Percentiles rank a stretch among this genome's conserved stretches.
These are phyloP conservation scores for Ophiostoma sp. DNA, from an alignment of 2,329 filamentous ascomycete species.

Conservation along the genomic window DNA sequence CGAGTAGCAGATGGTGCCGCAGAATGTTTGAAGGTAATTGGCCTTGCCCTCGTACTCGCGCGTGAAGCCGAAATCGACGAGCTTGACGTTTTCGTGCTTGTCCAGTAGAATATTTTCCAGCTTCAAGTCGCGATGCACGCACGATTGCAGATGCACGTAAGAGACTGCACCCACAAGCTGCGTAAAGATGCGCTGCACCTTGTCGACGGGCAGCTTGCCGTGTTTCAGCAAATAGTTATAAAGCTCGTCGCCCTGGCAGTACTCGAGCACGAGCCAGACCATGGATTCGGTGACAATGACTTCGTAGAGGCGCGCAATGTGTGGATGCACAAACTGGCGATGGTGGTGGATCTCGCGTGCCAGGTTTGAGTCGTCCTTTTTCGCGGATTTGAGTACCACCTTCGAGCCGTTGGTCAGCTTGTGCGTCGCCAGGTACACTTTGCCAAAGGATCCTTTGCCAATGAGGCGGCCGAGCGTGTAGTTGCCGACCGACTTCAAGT, in stretches of 20 bases:
- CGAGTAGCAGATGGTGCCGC: constrained; percentile 95
- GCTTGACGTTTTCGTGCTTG: constrained; percentile 94
- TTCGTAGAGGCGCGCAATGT: constrained; percentile 95
- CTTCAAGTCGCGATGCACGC: constrained; percentile 95
- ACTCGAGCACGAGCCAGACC: constrained; percentile 96
- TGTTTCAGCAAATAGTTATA: constrained; percentile 93
- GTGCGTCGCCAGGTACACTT: constrained; percentile 93
- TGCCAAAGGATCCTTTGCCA: constrained; percentile 97
- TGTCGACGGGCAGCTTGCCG: constrained; percentile 77
- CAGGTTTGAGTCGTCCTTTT: constrained; percentile 92
- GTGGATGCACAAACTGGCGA: constrained; percentile 94
- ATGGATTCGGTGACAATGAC: constrained; percentile 94
- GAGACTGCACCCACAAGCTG: constrained; percentile 92
- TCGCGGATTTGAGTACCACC: constrained; percentile 98
- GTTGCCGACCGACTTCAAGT: constrained; percentile 90
- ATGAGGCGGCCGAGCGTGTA: constrained; percentile 90
- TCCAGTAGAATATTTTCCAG: constrained; percentile 95
- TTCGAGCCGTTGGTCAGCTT: constrained; percentile 99
- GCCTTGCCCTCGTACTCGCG: constrained; percentile 94
- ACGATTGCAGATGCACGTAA: constrained; percentile 93
- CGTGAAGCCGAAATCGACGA: constrained; percentile 98
- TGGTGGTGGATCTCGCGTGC: constrained; percentile 98
- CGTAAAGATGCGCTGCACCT: constrained; percentile 93
- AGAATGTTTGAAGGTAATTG: constrained; percentile 95
- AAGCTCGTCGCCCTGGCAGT: constrained; percentile 92